Base-by-base conservation (phyloP, 768 basidiomycete species). In the Trametes cinnabarina region DNA sequence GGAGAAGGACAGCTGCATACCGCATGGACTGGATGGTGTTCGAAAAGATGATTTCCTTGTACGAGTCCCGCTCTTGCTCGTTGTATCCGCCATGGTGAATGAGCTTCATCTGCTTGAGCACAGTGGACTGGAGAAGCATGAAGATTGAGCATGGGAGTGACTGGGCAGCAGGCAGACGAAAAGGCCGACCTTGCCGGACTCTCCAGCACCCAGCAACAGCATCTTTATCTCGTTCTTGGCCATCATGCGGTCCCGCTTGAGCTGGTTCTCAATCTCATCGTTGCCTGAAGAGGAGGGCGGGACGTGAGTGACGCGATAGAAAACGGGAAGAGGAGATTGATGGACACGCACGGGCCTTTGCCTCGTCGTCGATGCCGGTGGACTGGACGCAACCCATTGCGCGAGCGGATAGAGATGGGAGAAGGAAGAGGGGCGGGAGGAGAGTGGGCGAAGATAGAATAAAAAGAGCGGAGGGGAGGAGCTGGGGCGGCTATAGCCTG, bases 61-160 rank as follows among this genome's bases (percentile, higher is more conserved):
- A 96, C 23, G 89, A 89, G 55, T 94, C 92, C 43, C 94, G 81
- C 75, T 96, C 94, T 65, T 86, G 83, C 57, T 88, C 86, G 66
- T 88, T 91, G 79, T 94, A 95, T 1, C 88, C 87, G 57, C 89
- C 90, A 63, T 94, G 89, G 71, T 96, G 92, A 62, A 96, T 95
- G 73, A 96, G 87, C 70, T 96, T 94, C 94, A 98, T 96, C 73
- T 97, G 94, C 77, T 94, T 96, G 56, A 96, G 83, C 43, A 96
- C 89, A 3, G 93, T 95, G 1, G 92, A 92, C 86, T 92, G 66
- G 32, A 35, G 35, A 7, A 12, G 4, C 4, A 20, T 42, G 17
- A 6, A 4, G 25, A 4, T 26, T 30, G 30, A 28, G 22, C 9
- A 26, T 19, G n/a, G 6, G 40, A 15, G 19, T 5, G 44, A 23